Conservation (phyloP, 306 rosid genomes). For the Aeschynomene evenia region DNA sequence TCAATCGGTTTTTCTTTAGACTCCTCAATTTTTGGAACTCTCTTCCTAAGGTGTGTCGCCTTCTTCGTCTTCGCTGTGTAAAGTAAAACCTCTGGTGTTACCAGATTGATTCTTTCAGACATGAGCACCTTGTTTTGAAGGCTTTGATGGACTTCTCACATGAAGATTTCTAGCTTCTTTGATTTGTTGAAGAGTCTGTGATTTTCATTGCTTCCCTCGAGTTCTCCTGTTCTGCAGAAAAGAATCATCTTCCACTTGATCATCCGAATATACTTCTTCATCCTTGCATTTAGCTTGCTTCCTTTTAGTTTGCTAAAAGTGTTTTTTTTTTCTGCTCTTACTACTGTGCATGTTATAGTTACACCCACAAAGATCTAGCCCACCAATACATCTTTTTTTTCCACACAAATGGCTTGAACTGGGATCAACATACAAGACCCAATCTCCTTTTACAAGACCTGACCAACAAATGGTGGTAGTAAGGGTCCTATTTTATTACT, state of each 20-base stretch:
- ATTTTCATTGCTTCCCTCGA: slow-evolving; percentile 56
- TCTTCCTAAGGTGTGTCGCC: slow-evolving; percentile 91
- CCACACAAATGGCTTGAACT: no score
- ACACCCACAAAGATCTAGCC: no score
- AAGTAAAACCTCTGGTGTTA: slow-evolving; percentile 34
- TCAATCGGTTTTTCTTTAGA: slow-evolving; percentile 50
- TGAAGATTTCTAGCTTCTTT: slow-evolving; percentile 44
- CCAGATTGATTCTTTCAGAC: slow-evolving; percentile 41
- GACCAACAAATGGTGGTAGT: no score
- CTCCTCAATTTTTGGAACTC: slow-evolving; percentile 52
- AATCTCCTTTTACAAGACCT: no score
- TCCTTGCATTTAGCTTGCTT: slow-evolving; percentile 44
- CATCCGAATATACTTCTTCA: slow-evolving; percentile 49
- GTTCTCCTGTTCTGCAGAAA: slow-evolving; percentile 48
- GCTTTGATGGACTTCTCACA: slow-evolving; percentile 45
- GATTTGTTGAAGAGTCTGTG: slow-evolving; percentile 41
- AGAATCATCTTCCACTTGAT: slow-evolving; percentile 41
- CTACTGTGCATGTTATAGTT: no score
- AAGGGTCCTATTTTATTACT: no score
- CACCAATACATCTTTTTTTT: no score
- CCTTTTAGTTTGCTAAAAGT: no score
- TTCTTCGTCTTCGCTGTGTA: slow-evolving; percentile 51
- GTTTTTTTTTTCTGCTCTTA: no score
- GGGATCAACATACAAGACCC: no score
- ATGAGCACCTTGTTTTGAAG: slow-evolving; percentile 49